Percentiles rank a stretch among this genome's conserved stretches.
These are phyloP conservation scores for Thielaviopsis populi DNA, from an alignment of 2,329 filamentous ascomycete genomes.

Conservation along the genomic window DNA sequence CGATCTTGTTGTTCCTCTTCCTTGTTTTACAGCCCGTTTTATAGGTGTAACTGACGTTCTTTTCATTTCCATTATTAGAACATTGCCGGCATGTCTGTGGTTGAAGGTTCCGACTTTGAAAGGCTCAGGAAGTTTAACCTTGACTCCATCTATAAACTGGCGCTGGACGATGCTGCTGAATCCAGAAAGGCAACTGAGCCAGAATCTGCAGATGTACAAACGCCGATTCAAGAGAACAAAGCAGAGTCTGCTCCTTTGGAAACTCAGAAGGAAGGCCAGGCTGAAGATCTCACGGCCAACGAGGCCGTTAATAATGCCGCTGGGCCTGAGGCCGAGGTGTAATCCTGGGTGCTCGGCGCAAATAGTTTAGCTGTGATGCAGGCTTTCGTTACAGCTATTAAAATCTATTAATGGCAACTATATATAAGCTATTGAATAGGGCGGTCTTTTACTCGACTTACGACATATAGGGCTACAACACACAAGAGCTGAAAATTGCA, in stretches of 20 bases:
- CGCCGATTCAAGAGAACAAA: background rate
- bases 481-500: no score
- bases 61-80: slow-evolving; percentile 33
- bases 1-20: background rate
- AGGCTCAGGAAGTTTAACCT: slow-evolving; percentile 63
- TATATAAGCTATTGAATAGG: no score
- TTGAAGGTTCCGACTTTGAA: slow-evolving; percentile 54
- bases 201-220: background rate
- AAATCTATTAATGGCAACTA: no score
- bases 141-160: slow-evolving; percentile 48
- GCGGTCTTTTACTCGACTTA: no score
- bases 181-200: background rate
- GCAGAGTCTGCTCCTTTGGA: background rate
- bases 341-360: no score
- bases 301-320: no score
- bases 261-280: background rate
- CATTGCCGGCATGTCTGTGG: slow-evolving; percentile 64
- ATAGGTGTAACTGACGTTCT: background rate
- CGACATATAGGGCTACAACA: no score
- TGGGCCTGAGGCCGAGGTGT: no score
- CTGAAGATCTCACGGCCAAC: background rate
- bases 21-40: background rate
- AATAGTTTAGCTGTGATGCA: no score
- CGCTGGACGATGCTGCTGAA: slow-evolving; percentile 6
- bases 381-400: no score